These are phyloP conservation scores for Solanum stenotomum DNA, from an alignment of 257 asterid genomes.

Conservation along the genomic window DNA sequence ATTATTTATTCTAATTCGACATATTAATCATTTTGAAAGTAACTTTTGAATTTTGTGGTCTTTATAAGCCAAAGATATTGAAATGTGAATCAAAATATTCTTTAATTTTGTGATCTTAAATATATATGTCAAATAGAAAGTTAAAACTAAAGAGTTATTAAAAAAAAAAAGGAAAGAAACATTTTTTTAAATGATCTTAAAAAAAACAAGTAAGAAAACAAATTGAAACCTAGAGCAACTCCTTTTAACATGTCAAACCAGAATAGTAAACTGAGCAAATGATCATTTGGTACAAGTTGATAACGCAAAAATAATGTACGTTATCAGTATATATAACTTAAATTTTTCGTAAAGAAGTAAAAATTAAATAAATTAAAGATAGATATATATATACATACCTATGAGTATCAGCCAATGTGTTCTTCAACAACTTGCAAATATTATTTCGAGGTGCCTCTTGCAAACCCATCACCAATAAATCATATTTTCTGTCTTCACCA, in stretches of 20 bases:
- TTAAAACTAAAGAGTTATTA: too few species aligned
- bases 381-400: constrained; percentile 15
- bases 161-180: too few species aligned
- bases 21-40: too few species aligned
- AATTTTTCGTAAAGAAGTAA: background rate
- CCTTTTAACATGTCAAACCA: background rate
- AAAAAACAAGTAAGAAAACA: too few species aligned
- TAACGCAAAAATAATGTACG: background rate
- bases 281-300: background rate
- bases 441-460: constrained; percentile 56
- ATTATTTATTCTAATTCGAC: too few species aligned
- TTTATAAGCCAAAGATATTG: too few species aligned
- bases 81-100: too few species aligned
- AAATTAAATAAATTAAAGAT: background rate
- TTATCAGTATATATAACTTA: too few species aligned
- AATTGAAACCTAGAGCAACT: too few species aligned
- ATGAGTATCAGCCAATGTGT: constrained; percentile 32
- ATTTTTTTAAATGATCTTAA: too few species aligned
- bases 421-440: constrained; percentile 31
- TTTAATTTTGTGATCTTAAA: background rate
- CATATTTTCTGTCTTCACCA: constrained; percentile 37
- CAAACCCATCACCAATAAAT: constrained; percentile 56
- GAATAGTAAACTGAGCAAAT: background rate
- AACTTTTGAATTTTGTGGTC: too few species aligned
- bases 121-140: background rate